These are phyloP conservation scores for Margaritispora aquatica DNA, from an alignment of 495 filamentous ascomycete species.

Conservation along the genomic window DNA sequence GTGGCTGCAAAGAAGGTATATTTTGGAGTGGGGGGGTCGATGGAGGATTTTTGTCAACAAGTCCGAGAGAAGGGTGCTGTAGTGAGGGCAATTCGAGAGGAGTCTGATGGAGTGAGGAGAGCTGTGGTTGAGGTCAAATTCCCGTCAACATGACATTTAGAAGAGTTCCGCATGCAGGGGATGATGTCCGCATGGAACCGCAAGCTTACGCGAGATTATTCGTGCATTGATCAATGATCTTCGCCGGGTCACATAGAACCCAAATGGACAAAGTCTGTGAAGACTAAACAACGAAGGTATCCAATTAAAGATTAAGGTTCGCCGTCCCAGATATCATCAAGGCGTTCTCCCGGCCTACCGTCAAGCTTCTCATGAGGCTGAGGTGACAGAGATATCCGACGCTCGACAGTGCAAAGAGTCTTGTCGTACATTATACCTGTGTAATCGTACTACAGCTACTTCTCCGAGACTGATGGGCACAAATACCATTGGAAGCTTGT, in stretches of 20 bases:
- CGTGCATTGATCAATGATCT: too few relatives aligned
- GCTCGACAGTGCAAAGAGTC: neutral
- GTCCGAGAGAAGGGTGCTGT: slow-evolving; percentile 47
- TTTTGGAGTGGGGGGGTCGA: slow-evolving; percentile 91
- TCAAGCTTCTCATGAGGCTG: neutral
- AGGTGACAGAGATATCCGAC: neutral
- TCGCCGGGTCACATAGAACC: too few relatives aligned
- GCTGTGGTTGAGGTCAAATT: slow-evolving; percentile 36
- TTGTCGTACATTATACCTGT: neutral
- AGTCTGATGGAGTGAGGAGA: slow-evolving; percentile 50
- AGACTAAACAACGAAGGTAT: too few relatives aligned
- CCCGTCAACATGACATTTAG: neutral
- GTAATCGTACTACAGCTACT: neutral
- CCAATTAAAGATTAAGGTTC: too few relatives aligned
- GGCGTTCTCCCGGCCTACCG: too few relatives aligned
- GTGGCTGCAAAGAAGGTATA: slow-evolving; percentile 91
- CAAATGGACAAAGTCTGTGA: too few relatives aligned
- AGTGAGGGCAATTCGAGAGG: slow-evolving; percentile 57
- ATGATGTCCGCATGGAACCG: too few relatives aligned
- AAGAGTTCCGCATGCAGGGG: too few relatives aligned
- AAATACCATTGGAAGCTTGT: neutral
- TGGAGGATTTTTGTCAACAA: slow-evolving; percentile 76
- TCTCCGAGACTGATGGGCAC: neutral
- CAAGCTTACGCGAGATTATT: too few relatives aligned
- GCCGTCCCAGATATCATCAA: too few relatives aligned